Evolutionary conservation across 176 grass and related monocot species (phyloP), one percentile per base, ranked within the genome.

Genomic region (Cenchrus americanus): DNA sequence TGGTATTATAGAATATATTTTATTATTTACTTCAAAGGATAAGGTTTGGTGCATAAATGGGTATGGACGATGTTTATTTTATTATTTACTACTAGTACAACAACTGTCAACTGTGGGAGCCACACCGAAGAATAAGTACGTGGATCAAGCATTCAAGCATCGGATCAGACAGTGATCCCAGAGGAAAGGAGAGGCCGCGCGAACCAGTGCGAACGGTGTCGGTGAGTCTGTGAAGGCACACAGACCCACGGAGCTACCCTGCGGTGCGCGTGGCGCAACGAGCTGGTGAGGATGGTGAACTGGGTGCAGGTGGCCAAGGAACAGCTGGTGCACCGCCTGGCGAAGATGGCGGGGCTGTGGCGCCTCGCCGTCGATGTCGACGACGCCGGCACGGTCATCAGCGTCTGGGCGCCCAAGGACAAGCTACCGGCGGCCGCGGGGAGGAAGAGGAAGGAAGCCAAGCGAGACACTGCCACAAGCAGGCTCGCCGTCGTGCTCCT

Each of bases 401-500:
- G 2, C 69, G 12, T 91, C 17, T 94, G 86, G 92, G 58, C 65
- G 8, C 92, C 89, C 59, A 80, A 89, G n/a, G 46, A 75, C 12
- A 88, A 77, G 62, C 0, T 79, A 6, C 60, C 23, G 26, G 9
- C 23, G 10, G 2, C n/a, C 14, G 5, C 2, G n/a, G 23, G 21
- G 42, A 49, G 14, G 14, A 63, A 5, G 42, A 63, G 19, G 23
- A 18, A 64, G 8, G 43, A 49, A 17, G 18, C 14, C 1, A 73
- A 76, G 10, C 14, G 43, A 32, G 59, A 55, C 60, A 30, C 18
- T 44, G 8, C 43, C 43, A 44, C 42, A 43, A 47, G 58, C 58
- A 69, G 66, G 54, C 77, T 73, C 14, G 71, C 89, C 14, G 85
- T 94, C 22, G 86, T 91, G 55, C 77, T 94, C 24, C 44, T 94